Percentiles rank a stretch among this genome's conserved stretches.
Evolutionary conservation across 306 rosid genomes (phyloP).

Genomic region (Oxytropis ochrocephala): DNA sequence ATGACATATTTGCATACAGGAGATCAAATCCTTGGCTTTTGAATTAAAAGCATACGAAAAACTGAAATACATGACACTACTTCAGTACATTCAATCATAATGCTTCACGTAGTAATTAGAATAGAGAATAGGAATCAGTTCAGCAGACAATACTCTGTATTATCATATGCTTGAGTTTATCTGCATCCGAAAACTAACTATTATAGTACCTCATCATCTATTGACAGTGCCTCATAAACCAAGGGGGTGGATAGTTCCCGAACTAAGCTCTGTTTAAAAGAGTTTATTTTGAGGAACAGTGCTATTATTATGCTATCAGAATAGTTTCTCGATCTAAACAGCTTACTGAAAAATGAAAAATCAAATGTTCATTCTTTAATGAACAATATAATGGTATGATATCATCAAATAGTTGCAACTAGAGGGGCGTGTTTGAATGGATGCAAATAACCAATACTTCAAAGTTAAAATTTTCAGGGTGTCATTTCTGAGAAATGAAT

Average conservation of each 20-base stretch:
- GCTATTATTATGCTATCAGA: not conserved
- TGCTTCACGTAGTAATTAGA: not conserved
- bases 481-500: not conserved
- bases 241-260: not conserved
- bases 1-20: not conserved
- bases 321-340: not conserved
- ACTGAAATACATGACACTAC: not conserved
- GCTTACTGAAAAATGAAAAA: not conserved
- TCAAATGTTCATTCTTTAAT: not conserved
- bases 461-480: not conserved
- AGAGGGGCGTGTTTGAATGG: not conserved
- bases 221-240: not conserved
- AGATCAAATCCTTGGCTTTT: not conserved
- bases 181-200: not conserved
- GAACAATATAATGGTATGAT: not conserved
- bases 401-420: not conserved
- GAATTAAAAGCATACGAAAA: not conserved
- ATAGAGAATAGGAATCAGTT: not conserved
- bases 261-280: not conserved
- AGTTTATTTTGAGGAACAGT: not conserved
- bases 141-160: not conserved
- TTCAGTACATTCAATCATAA: not conserved
- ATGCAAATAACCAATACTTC: not conserved
- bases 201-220: not conserved
- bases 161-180: not conserved